These are phyloP conservation scores for Pezicula rhizophila DNA, from an alignment of 2,329 filamentous ascomycete genomes.

Conservation along the genomic window DNA sequence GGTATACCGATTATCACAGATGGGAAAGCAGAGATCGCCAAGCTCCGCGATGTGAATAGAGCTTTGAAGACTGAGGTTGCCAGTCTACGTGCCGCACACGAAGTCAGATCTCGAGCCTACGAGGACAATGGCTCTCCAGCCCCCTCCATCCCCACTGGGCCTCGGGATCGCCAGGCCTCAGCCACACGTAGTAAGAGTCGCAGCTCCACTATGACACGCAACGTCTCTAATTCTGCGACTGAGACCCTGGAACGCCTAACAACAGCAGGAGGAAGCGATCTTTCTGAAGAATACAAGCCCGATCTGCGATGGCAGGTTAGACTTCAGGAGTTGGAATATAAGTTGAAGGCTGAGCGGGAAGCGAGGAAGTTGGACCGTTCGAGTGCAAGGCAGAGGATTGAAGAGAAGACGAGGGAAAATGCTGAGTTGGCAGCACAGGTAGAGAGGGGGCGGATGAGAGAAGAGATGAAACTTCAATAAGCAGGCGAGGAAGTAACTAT, in stretches of 20 bases:
- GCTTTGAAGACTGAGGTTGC: conserved; percentile 60
- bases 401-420: conserved; percentile 70
- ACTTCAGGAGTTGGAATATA: conserved; percentile 78
- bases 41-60: conserved; percentile 56
- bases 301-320: conserved; percentile 69
- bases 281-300: conserved; percentile 48
- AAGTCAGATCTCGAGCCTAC: conserved; percentile 28
- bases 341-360: conserved; percentile 86
- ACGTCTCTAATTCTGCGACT: conserved; percentile 40
- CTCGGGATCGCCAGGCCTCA: conserved; percentile 12
- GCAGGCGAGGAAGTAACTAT: too few relatives aligned
- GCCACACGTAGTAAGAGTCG: conserved; percentile 12
- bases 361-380: conserved; percentile 76
- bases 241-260: conserved; percentile 33
- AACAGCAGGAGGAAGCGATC: conserved; percentile 31
- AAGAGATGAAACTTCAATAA: conserved; percentile 8
- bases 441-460: conserved; percentile 28
- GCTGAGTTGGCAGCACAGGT: conserved; percentile 61
- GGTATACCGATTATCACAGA: conserved; percentile 39
- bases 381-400: conserved; percentile 73
- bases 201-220: conserved; percentile 43
- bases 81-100: conserved; percentile 59
- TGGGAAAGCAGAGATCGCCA: conserved; percentile 44
- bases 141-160: conserved; percentile 30
- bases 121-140: conserved; percentile 30